Percentiles rank a stretch among this genome's conserved stretches.
phyloP scores from a whole-genome alignment of 1,139 yeast species.

The Blastobotrys persicus region DNA sequence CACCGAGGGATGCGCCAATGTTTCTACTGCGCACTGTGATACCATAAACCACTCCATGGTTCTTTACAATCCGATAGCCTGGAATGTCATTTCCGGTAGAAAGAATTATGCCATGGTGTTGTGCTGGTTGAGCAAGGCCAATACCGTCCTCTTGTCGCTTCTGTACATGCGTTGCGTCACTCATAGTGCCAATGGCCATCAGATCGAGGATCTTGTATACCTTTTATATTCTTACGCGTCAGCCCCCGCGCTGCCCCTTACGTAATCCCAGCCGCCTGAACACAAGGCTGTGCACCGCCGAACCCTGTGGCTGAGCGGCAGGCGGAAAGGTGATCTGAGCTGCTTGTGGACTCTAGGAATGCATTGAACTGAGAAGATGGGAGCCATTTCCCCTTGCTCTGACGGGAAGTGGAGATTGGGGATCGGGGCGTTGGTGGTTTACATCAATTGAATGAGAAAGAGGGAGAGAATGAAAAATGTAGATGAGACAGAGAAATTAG shows the following conservation, averaged over 20 bases:
- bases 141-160: constrained; percentile 11
- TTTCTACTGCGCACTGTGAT: constrained; percentile 28
- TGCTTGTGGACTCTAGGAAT: no score
- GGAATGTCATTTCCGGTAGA: constrained; percentile 29
- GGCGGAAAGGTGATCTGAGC: no score
- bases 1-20: constrained; percentile 24
- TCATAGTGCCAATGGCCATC: background rate
- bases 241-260: background rate
- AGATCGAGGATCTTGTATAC: background rate
- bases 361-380: no score
- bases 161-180: background rate
- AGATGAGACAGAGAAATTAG: no score
- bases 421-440: no score
- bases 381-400: no score
- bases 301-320: no score
- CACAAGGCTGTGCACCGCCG: no score
- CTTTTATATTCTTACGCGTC: background rate
- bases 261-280: no score
- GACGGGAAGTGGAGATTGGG: no score
- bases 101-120: constrained; percentile 20
- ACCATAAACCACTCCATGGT: constrained; percentile 28
- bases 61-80: constrained; percentile 24
- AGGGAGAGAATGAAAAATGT: no score
- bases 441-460: no score
- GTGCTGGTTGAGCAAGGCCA: constrained; percentile 15